Conservation (phyloP, 2,329 filamentous ascomycete species). For the Fusarium newnesense region DNA sequence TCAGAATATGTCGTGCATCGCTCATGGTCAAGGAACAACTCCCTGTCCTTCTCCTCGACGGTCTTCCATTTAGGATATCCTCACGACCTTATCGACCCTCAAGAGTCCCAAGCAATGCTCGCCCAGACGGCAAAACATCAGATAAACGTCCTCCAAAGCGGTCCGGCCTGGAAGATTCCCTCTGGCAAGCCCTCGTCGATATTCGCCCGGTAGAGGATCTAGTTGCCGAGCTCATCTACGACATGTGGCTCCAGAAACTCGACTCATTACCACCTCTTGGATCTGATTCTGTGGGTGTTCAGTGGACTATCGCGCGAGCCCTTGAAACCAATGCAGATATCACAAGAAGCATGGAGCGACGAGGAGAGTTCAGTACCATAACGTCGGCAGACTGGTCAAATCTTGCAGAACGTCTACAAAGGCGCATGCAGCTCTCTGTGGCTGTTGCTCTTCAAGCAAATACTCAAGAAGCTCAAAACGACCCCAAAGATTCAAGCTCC, state of each 20-base stretch:
- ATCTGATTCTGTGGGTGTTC: slow-evolving; percentile 20
- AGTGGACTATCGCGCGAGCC: slow-evolving; percentile 35
- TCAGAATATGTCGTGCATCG: slow-evolving; percentile 39
- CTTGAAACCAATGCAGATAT: slow-evolving; percentile 44
- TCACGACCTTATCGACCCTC: slow-evolving; percentile 7
- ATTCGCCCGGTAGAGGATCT: slow-evolving; percentile 24
- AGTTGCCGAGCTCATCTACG: slow-evolving; percentile 41
- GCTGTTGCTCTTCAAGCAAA: slow-evolving; percentile 10
- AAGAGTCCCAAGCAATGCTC: slow-evolving; percentile 2
- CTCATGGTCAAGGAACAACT: slow-evolving; percentile 34
- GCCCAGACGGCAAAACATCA: background rate
- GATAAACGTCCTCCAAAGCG: background rate
- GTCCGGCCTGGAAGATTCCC: slow-evolving; percentile 34
- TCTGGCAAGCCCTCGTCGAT: slow-evolving; percentile 35
- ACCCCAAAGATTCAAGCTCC: slow-evolving; percentile 48
- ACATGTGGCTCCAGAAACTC: slow-evolving; percentile 42
- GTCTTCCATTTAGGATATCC: slow-evolving; percentile 21
- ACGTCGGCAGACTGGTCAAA: slow-evolving; percentile 35
- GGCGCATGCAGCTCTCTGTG: slow-evolving; percentile 35
- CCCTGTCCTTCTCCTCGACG: slow-evolving; percentile 39
- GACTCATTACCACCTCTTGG: slow-evolving; percentile 31
- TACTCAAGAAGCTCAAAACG: slow-evolving; percentile 9
- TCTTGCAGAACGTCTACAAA: slow-evolving; percentile 38
- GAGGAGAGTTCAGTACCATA: slow-evolving; percentile 22
- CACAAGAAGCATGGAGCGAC: slow-evolving; percentile 32